Percentiles rank a stretch among this genome's conserved stretches.
These are phyloP conservation scores for Cystobasidium pallidum DNA, from an alignment of 1,284 basidiomycete species.

Conservation along the genomic window DNA sequence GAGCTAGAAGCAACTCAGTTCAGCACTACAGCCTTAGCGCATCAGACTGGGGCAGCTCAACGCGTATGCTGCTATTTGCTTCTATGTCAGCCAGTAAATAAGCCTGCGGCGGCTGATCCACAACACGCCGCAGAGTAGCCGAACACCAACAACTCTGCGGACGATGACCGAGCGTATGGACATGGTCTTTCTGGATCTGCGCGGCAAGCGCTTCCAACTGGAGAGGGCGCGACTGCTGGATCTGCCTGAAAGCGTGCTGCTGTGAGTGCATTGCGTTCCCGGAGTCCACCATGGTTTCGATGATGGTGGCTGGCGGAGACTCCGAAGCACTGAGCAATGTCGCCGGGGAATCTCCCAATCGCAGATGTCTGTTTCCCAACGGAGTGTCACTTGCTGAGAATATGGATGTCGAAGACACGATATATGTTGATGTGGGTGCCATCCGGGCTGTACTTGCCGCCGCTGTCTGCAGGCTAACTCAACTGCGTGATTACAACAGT, in stretches of 20 bases:
- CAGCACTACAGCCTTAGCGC: too few relatives aligned
- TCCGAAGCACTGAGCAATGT: background rate
- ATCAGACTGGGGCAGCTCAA: too few relatives aligned
- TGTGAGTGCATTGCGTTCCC: conserved; percentile 60
- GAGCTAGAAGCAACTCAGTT: too few relatives aligned
- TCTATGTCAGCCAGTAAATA: too few relatives aligned
- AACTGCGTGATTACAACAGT: conserved; percentile 62
- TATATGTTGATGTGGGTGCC: conserved; percentile 85
- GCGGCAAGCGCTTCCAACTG: conserved; percentile 88
- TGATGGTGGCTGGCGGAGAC: background rate
- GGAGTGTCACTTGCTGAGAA: conserved; percentile 74
- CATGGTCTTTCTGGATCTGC: conserved; percentile 79
- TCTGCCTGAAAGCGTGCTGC: conserved; percentile 90
- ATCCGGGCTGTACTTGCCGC: background rate
- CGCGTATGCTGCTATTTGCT: too few relatives aligned
- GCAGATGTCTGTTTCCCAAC: conserved; percentile 82
- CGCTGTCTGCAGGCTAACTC: background rate
- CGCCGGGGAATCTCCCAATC: background rate
- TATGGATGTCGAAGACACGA: conserved; percentile 89
- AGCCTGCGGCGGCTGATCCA: too few relatives aligned
- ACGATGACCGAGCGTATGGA: conserved; percentile 14
- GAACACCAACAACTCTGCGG: background rate
- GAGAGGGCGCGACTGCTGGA: conserved; percentile 99
- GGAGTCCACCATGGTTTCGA: background rate
- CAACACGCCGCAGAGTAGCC: background rate